Conservation (phyloP, 1,139 yeast species). For the Insectozyma bohioensis region DNA sequence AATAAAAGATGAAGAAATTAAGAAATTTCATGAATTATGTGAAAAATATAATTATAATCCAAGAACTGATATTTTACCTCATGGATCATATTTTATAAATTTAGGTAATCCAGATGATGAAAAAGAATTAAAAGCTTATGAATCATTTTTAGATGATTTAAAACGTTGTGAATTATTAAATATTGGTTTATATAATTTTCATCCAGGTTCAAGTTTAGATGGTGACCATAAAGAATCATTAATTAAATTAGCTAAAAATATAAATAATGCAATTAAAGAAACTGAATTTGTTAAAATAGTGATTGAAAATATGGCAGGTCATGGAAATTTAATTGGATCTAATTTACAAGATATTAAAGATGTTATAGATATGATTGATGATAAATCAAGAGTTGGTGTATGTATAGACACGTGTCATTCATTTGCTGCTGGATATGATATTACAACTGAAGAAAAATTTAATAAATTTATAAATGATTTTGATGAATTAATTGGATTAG, state of each 20-base stretch:
- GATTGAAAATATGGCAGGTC: constrained; percentile 98
- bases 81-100: constrained; percentile 91
- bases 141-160: constrained; percentile 83
- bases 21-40: constrained; percentile 63
- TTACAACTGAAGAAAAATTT: constrained; percentile 55
- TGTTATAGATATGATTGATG: constrained; percentile 73
- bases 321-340: constrained; percentile 87
- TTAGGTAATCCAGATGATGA: constrained; percentile 86
- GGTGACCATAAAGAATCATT: constrained; percentile 68
- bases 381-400: constrained; percentile 84
- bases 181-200: constrained; percentile 87
- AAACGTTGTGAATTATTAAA: constrained; percentile 80
- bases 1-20: constrained; percentile 63
- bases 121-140: constrained; percentile 73
- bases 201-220: constrained; percentile 89
- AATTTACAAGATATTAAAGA: constrained; percentile 69
- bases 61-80: constrained; percentile 79
- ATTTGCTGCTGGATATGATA: constrained; percentile 94
- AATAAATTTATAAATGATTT: constrained; percentile 70
- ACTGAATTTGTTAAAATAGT: constrained; percentile 83
- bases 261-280: constrained; percentile 72
- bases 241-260: constrained; percentile 66
- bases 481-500: constrained; percentile 69
- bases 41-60: constrained; percentile 66
- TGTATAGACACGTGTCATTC: constrained; percentile 96